Evolutionary conservation across 352 stramenopile genomes (phyloP), one percentile per base, ranked within the genome.

Genomic region (Globisporangium okanoganense): DNA sequence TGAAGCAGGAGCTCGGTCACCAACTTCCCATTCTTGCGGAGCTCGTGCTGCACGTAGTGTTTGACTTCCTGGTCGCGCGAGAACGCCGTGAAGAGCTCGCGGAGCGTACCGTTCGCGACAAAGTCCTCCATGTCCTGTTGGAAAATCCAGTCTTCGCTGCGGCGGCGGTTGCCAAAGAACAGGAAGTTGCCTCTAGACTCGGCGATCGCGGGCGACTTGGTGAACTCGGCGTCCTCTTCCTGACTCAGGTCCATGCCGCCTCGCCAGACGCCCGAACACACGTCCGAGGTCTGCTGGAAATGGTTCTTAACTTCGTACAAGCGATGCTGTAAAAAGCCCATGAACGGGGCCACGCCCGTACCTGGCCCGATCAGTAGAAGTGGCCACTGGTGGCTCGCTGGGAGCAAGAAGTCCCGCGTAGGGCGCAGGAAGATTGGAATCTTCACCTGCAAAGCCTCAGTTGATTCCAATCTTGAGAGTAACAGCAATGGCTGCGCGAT

Each of bases 311-410:
- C 53, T 61, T 90, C 70, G 16, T 73, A 33, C 18, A 76, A 58
- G 22, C 89, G 91, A 61, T 99, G 94, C 58, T 95, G 79, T 38
- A 99, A 56, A 61, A 99, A 99, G 38, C 95, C 94, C 61, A 98
- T 93, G 75, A 99, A 99, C 20, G 96, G 96, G 13, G 96, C 89
- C 50, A 99, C 96, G 27, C 96, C 96, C 16, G 96, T 99, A 36
- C 96, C 96, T 2, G 96, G 96, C 3, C 96, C 96, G 56, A 99
- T 96, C 14, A 99, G 76, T 51, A 99, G 56, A n/a, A 99, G 71
- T 0, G 96, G 95, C 49, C 72, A 89, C 25, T 83, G 71, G n/a
- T 90, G 64, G 31, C 78, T 82, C 6, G 72, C 71, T 3, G 96
- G 96, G 1, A 98, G 72, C 10, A 82, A 68, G 59, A 99, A 99